Evolutionary conservation across 805 yeast species (phyloP).

Genomic region (Candida maris): DNA sequence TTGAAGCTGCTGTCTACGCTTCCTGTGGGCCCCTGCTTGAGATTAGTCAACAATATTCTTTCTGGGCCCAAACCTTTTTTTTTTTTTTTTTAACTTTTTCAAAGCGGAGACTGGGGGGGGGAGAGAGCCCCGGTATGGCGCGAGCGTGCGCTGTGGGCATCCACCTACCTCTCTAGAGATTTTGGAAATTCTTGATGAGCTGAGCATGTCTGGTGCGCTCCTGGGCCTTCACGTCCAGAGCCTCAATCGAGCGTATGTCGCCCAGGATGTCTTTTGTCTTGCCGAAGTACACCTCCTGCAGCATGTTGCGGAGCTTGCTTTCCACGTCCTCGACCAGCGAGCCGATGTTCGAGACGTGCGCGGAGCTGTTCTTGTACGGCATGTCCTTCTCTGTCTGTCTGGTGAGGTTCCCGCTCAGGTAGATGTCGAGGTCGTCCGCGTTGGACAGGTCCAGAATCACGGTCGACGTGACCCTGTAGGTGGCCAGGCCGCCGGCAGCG

Average conservation of each 20-base stretch:
- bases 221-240: constrained; percentile 32
- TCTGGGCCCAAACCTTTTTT: too few species aligned
- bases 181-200: constrained; percentile 37
- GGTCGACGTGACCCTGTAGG: constrained; percentile 80
- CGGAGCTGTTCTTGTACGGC: constrained; percentile 44
- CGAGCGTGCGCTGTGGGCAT: too few species aligned
- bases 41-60: too few species aligned
- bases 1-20: too few species aligned
- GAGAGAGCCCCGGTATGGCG: too few species aligned
- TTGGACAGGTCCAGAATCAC: constrained; percentile 69
- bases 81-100: too few species aligned
- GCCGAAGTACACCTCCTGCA: constrained; percentile 93
- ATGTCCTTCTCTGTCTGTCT: constrained; percentile 69
- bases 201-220: constrained; percentile 40
- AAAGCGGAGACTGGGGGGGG: too few species aligned
- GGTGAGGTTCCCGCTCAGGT: constrained; percentile 78
- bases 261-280: constrained; percentile 86
- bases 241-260: constrained; percentile 51
- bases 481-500: constrained; percentile 37
- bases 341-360: constrained; percentile 87
- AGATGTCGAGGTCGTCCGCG: constrained; percentile 32
- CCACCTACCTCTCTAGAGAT: constrained; percentile 14
- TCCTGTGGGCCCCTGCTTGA: too few species aligned
- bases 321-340: constrained; percentile 83
- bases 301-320: constrained; percentile 75